Conservation (phyloP, 2,329 filamentous ascomycete species). For the Juglanconis oblonga region DNA sequence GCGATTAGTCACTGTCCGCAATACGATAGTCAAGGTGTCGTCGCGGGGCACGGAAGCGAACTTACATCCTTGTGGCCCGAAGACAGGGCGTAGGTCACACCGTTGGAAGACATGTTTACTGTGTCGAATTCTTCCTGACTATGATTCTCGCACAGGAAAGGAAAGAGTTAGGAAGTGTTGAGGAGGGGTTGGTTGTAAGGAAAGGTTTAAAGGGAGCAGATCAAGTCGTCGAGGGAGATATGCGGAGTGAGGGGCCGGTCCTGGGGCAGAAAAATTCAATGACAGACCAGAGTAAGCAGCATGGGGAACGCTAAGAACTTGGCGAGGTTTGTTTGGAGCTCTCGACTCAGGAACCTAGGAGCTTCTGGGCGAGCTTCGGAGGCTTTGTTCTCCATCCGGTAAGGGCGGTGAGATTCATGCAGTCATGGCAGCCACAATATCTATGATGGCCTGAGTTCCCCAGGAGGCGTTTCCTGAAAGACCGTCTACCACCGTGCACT, state of each 20-base stretch:
- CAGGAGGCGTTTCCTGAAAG: neutral
- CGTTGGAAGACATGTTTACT: constrained; percentile 28
- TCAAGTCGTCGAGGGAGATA: neutral
- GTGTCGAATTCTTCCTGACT: constrained; percentile 11
- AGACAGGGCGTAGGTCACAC: constrained; percentile 32
- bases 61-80: constrained; percentile 33
- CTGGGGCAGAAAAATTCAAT: constrained; percentile 16
- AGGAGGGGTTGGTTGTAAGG: neutral
- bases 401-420: neutral
- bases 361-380: constrained; percentile 2
- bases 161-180: neutral
- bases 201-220: neutral
- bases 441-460: neutral
- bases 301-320: constrained; percentile 1
- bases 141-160: neutral
- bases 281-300: neutral
- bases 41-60: constrained; percentile 5
- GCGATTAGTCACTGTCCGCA: constrained; percentile 24
- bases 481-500: too few relatives aligned
- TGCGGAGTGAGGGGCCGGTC: neutral
- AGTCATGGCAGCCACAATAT: neutral
- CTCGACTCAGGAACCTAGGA: constrained; percentile 12
- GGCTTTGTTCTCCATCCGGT: neutral
- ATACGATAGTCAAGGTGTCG: neutral
- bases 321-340: constrained; percentile 13